Evolutionary conservation across 176 grass and related monocot species (phyloP), one percentile per base, ranked within the genome.

Genomic region (Musa acuminata): DNA sequence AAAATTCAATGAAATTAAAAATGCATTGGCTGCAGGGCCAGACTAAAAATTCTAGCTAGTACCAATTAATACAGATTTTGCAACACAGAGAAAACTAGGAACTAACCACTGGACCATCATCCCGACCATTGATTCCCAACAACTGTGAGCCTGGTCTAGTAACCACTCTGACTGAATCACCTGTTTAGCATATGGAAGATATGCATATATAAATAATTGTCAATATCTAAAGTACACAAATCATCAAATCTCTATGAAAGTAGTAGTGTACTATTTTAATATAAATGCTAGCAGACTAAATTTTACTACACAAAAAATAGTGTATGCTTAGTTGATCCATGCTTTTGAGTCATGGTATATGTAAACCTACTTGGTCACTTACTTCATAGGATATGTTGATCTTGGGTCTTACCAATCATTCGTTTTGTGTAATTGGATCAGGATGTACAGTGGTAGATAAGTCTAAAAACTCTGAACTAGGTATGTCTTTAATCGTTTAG

Each of bases 41-140:
- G 51, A n/a, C 1, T 20, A 69, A 49, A 5, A 69, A 69, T 13
- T 16, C 51, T 51, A 10, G 29, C 2, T 50, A n/a, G 12, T 52
- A 52, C 22, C 10, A 50, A 62, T 66, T 21, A 3, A 59, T 24
- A 35, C 19, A 48, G 24, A 59, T 19, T 22, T 80, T 72, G 9
- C 13, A 64, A 57, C 26, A 69, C 35, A 21, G 62, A 72, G 83
- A 51, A 75, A 78, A 70, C 49, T 88, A 79, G 71, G 55, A 81
- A 87, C 86, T 94, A 75, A 99, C 95, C 90, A 91, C 78, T 67
- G 88, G 90, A 17, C 95, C 95, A 89, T 99, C 95, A 89, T 99
- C 95, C 73, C 95, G 81, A 60, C 95, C 95, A 85, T 91, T 99
- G 72, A 86, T 82, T 72, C 95, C 95, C 75, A 99, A 75, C 60